Evolutionary conservation across 805 yeast species (phyloP).

Genomic region (Metschnikowia reukaufii): DNA sequence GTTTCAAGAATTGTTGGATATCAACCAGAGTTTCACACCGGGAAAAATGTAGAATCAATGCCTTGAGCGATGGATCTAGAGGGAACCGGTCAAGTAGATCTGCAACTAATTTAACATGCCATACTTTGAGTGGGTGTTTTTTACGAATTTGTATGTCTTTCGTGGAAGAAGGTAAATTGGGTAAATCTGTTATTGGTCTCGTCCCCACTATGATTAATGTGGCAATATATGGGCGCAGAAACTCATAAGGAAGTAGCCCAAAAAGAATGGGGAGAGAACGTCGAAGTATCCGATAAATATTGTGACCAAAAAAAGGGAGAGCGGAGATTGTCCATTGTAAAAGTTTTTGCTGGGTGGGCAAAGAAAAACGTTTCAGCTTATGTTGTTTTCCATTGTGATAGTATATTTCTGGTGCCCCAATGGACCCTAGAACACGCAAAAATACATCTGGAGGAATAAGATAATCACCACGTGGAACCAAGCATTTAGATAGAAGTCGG

Average conservation of each 20-base stretch:
- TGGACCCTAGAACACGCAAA: slow-evolving; percentile 11
- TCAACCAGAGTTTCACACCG: slow-evolving; percentile 1
- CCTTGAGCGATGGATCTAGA: slow-evolving; percentile 14
- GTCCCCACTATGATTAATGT: slow-evolving; percentile 15
- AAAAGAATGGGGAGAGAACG: slow-evolving; percentile 16
- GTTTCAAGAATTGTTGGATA: slow-evolving; percentile 2
- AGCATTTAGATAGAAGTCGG: slow-evolving; percentile 6
- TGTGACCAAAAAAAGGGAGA: slow-evolving; percentile 17
- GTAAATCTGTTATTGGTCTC: no score
- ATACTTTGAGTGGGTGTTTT: background rate
- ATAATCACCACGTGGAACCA: slow-evolving; percentile 13
- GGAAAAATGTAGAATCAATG: slow-evolving; percentile 9
- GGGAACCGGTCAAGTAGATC: slow-evolving; percentile 16
- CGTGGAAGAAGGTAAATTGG: no score
- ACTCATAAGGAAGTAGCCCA: slow-evolving; percentile 19
- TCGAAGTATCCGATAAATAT: slow-evolving; percentile 3
- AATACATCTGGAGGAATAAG: slow-evolving; percentile 7
- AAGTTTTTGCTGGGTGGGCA: slow-evolving; percentile 14
- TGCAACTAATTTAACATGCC: slow-evolving; percentile 17
- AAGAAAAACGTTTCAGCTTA: slow-evolving; percentile 20
- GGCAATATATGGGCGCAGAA: slow-evolving; percentile 17
- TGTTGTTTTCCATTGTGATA: slow-evolving; percentile 19
- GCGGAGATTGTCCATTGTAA: slow-evolving; percentile 18
- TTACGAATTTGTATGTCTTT: no score
- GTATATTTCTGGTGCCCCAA: slow-evolving; percentile 21